Evolutionary conservation across 2,329 filamentous ascomycete species (phyloP), one percentile per base, ranked within the genome.

Genomic region (Diaporthe capsici): DNA sequence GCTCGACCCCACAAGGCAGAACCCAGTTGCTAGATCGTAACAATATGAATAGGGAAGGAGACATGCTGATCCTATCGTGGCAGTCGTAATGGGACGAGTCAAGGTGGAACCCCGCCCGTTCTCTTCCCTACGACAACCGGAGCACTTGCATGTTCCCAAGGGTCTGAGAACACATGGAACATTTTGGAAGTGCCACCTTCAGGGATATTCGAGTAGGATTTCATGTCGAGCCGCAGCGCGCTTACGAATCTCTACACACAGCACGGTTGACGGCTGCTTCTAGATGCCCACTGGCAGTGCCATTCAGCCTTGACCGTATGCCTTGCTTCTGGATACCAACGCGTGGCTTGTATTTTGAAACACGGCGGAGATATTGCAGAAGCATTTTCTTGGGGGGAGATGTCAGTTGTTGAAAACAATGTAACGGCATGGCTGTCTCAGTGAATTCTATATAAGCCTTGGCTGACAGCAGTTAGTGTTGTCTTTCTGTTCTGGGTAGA

Each of bases 321-420:
- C 63, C 63, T 68, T 9, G 4, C 44, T 68, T 8, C 44, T 68
- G 44, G 28, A 53, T 25, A 37, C 10, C 63, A 68, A 68, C 63
- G 63, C 44, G 63, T 51, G 63, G 63, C 44, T 68, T 51, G 20
- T 20, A 37, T 51, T 68, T 68, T 51, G 63, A 53, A 68, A 68
- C 63, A 51, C 10, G 28, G 7, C 12, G 25, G 44, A 12, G 10
- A 2, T 34, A 67, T 51, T 28, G 8, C 20, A 37, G 39, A 55
- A 31, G 44, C 28, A 3, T 51, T 17, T 3, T 51, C 44, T n/a
- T 17, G 4, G 10, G 7, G 7, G 10, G 4, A 5, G 6, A 20
- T 13, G 9, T n/a, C 2, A 34, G 10, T 2, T 8, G 7, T 17
- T 34, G 31, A 3, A 6, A 37, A 1, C 2, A 3, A 20, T 49